A percentile compares a stretch with the other conserved stretches of the same genome.
Conservation (phyloP, 768 basidiomycete species). For the Pleurotus djamor region DNA sequence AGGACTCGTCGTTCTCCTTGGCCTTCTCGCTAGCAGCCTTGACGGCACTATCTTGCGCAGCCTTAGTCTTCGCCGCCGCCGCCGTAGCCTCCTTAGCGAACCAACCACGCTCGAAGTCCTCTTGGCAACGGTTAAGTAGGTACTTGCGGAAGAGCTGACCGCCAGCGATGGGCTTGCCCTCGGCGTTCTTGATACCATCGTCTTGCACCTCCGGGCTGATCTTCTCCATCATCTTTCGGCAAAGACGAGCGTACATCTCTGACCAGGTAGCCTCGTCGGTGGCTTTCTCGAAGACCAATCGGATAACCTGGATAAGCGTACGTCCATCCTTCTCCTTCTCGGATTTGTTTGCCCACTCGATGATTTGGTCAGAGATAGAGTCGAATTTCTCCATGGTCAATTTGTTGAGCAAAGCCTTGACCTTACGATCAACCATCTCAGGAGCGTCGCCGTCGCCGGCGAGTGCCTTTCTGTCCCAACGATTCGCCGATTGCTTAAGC, state of each 20-base stretch:
- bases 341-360: constrained; percentile 92
- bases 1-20: constrained; percentile 27
- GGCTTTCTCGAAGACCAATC: constrained; percentile 95
- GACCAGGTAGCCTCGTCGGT: constrained; percentile 96
- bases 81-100: constrained; percentile 83
- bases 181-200: constrained; percentile 75
- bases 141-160: constrained; percentile 97
- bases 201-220: constrained; percentile 88
- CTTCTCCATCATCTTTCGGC: constrained; percentile 93
- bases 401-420: constrained; percentile 90
- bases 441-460: constrained; percentile 64
- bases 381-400: constrained; percentile 97
- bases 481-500: constrained; percentile 74
- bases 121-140: constrained; percentile 93
- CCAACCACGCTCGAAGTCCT: constrained; percentile 98
- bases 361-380: constrained; percentile 93
- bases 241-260: constrained; percentile 96
- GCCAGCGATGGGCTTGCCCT: constrained; percentile 89
- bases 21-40: constrained; percentile 65
- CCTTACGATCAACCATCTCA: constrained; percentile 89
- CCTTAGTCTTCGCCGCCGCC: constrained; percentile 83
- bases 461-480: constrained; percentile 69
- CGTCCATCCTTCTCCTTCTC: constrained; percentile 91
- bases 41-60: constrained; percentile 79
- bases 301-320: constrained; percentile 94